Evolutionary conservation across 176 grass and related monocot genomes (phyloP).

Genomic region (Oryza meyeriana): DNA sequence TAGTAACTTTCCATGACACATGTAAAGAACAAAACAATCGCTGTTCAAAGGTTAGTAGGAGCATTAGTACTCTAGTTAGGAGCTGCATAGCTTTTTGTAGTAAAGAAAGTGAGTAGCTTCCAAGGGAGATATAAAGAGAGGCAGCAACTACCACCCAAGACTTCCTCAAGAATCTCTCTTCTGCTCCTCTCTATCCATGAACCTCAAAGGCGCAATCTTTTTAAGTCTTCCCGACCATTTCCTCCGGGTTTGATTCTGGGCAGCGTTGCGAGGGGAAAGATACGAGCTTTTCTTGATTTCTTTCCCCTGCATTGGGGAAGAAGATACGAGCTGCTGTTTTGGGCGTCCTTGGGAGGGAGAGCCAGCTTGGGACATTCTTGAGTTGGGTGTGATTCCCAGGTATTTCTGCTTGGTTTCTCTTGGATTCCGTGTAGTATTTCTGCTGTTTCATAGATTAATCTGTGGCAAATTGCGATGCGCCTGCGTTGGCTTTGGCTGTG

Average conservation of each 20-base stretch:
- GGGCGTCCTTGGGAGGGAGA: not conserved
- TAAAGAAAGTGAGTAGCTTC: slow-evolving; percentile 24
- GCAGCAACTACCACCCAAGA: slow-evolving; percentile 26
- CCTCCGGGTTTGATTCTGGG: not conserved
- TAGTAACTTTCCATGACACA: slow-evolving; percentile 5
- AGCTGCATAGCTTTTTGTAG: slow-evolving; percentile 17
- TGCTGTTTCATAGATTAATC: not conserved
- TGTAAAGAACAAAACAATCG: slow-evolving; percentile 18
- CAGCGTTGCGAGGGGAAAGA: slow-evolving; percentile 1
- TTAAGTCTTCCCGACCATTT: not conserved
- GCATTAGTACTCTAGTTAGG: not conserved
- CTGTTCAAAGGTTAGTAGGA: slow-evolving; percentile 4
- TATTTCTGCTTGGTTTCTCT: slow-evolving; percentile 17
- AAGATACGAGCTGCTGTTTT: not conserved
- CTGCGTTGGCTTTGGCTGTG: not conserved
- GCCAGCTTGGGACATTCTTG: slow-evolving; percentile 8
- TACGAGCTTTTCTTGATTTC: slow-evolving; percentile 31
- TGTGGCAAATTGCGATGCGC: not conserved
- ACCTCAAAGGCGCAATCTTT: not conserved
- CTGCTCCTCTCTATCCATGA: not conserved
- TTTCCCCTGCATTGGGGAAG: slow-evolving; percentile 25
- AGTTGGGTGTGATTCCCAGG: slow-evolving; percentile 9
- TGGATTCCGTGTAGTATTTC: not conserved
- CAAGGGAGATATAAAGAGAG: slow-evolving; percentile 32
- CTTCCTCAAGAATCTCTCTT: slow-evolving; percentile 27